Percentiles rank a stretch among this genome's conserved stretches.
phyloP scores from a whole-genome alignment of 202 grass and related monocot species.

The Saccharum hybrid region DNA sequence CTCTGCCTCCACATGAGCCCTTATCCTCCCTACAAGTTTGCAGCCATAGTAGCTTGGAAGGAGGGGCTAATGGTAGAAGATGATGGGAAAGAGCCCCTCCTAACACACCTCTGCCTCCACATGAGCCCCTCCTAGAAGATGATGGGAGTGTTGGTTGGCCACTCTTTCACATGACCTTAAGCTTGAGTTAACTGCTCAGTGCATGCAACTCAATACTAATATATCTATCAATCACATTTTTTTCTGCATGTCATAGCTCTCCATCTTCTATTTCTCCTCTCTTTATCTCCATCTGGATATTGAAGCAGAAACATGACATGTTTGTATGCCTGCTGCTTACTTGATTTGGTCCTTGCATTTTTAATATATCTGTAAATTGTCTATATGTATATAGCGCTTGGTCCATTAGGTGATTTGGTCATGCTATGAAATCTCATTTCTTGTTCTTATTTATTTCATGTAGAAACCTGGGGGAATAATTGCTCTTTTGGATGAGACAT shows the following conservation, averaged over 20 bases:
- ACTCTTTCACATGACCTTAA: not conserved
- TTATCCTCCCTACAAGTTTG: not conserved
- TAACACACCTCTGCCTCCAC: too few species aligned
- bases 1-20: too few species aligned
- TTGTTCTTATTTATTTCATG: slow-evolving; percentile 48
- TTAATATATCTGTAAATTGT: not conserved
- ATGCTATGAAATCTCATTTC: slow-evolving; percentile 41
- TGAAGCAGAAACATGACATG: not conserved
- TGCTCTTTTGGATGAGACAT: slow-evolving; percentile 96
- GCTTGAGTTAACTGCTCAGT: not conserved
- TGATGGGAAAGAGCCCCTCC: not conserved
- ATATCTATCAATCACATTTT: not conserved
- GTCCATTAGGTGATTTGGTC: slow-evolving; percentile 20
- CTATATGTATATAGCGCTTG: slow-evolving; percentile 7
- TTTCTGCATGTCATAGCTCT: not conserved
- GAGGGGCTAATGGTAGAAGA: not conserved
- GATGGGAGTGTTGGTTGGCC: not conserved
- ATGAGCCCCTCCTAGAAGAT: not conserved
- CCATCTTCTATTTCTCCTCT: slow-evolving; percentile 12
- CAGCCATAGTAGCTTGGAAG: not conserved
- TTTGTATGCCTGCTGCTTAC: slow-evolving; percentile 13
- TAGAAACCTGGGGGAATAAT: slow-evolving; percentile 99
- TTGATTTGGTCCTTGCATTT: slow-evolving; percentile 24
- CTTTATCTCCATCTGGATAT: slow-evolving; percentile 20
- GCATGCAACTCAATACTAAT: slow-evolving; percentile 13